Evolutionary conservation across 140 eudicot genomes (phyloP), one percentile per base, ranked within the genome.

Genomic region (Oenanthe javanica): DNA sequence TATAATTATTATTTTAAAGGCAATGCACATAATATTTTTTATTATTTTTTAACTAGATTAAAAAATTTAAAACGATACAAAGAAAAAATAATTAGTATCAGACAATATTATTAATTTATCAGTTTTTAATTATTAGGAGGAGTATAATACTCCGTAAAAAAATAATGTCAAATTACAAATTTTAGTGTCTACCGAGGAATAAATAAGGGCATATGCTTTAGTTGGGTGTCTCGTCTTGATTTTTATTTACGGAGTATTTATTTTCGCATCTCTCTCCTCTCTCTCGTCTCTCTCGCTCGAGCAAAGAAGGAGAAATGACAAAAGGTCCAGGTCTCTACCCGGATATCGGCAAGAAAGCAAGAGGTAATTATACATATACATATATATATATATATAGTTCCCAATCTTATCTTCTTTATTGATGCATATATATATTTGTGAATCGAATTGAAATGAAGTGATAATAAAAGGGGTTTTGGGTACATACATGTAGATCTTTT

Each of bases 311-410:
- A 13, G 81, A 78, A 31, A 83, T 86, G 87, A 85, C 76, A 75
- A 89, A 87, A 66, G 90, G 93, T 48, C 90, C 90, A n/a, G 93
- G 90, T 52, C 86, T 89, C 48, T 89, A 89, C 82, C 12, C 87
- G 55, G 87, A 87, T 55, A 89, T 89, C 61, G 93, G 93, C 84
- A 89, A 89, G 83, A 85, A 63, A 64, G 87, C 93, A 48, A 78
- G 89, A 89, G 93, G 93, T 84, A 59, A 36, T 67, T 43, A 43
- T 43, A 3, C 46, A 36, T 66, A 8, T 43, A 43, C 0, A 43
- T 43, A 3, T 43, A 43, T 36, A 36, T 36, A 36, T 4, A 43
- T 43, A 43, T 43, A 3, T 43, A 43, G 46, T 61, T 21, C 31
- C 36, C 36, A 18, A 61, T 61, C 13, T 61, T 9, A 21, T 61